A percentile compares a stretch with the other conserved stretches of the same genome.
Evolutionary conservation across 2,329 filamentous ascomycete species (phyloP).

Genomic region (Arthrobotrys sinensis): DNA sequence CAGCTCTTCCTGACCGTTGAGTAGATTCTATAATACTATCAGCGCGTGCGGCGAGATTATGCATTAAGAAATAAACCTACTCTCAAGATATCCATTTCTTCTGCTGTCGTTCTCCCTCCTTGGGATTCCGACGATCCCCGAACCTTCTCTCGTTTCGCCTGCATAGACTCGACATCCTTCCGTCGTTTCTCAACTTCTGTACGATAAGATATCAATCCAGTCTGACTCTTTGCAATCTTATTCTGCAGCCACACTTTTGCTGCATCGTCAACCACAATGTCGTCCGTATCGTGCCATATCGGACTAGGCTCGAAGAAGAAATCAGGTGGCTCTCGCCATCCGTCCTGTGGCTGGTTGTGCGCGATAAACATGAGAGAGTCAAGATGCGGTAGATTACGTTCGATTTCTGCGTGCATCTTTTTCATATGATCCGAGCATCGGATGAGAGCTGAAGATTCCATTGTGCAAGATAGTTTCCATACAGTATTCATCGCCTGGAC

Average conservation of each 20-base stretch:
- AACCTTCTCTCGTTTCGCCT: conserved; percentile 90
- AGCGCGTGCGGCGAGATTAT: too few species aligned
- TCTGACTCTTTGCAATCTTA: conserved; percentile 89
- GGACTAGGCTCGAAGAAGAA: conserved; percentile 93
- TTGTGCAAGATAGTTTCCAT: conserved; percentile 83
- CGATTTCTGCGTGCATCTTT: conserved; percentile 83
- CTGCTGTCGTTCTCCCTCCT: conserved; percentile 76
- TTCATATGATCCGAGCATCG: conserved; percentile 81
- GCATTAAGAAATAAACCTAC: conserved; percentile 40
- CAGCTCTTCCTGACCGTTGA: conserved; percentile 75
- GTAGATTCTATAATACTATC: conserved; percentile 59
- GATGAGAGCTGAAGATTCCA: conserved; percentile 85
- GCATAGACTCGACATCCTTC: conserved; percentile 85
- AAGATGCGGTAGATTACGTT: conserved; percentile 86
- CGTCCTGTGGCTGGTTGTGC: conserved; percentile 79
- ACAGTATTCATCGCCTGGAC: conserved; percentile 86
- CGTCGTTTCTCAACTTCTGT: conserved; percentile 83
- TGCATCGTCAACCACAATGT: conserved; percentile 86
- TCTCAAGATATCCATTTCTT: conserved; percentile 63
- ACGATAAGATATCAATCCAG: conserved; percentile 83
- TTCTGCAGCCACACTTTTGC: conserved; percentile 94
- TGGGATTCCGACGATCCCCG: conserved; percentile 69
- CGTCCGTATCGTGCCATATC: conserved; percentile 94
- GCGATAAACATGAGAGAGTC: conserved; percentile 98
- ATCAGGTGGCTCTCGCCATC: conserved; percentile 86